Base-by-base conservation (phyloP, 805 yeast species). In the Starmerella davenportii region DNA sequence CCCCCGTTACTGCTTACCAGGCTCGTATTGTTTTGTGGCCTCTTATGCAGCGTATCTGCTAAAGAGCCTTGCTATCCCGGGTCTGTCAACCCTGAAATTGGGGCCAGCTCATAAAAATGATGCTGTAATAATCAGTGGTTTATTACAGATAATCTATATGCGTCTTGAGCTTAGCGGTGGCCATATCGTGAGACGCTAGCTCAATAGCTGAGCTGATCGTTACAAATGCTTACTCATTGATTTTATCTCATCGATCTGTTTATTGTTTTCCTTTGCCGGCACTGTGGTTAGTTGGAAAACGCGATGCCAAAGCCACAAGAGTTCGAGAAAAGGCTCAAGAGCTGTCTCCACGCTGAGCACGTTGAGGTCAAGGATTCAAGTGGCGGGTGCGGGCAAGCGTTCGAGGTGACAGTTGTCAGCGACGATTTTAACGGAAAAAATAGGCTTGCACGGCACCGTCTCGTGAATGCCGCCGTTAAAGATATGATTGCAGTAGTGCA, bases 361-460 rank as follows among this genome's bases (percentile, higher is more conserved):
- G 81, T 75, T 9, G 77, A 75, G 50, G 84, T 80, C 5, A 76
- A 70, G 43, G 93, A 80, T 47, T 69, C 73, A 64, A 74, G 76
- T 9, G 93, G 93, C 14, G 99, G 99, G 1, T 90, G 99, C 60
- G 99, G 99, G 4, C 95, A 87, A 57, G 94, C 96, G 2, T 87
- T 85, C 58, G 94, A 92, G 29, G 94, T 84, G 25, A 69, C 80
- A 5, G 85, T 92, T 21, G 94, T 90, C 8, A 62, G 65, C 59
- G 75, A 72, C 34, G 53, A 64, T 18, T 90, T 92, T 57, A 57
- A 65, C 43, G 90, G 90, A 19, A 81, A 82, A 60, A 82, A 81
- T 60, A 79, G 79, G 55, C 64, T 90, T 36, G 70, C 74, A 64
- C 70, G 99, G 53, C 93, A 87, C 51, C 65, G 96, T 47, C 51